Evolutionary conservation across 106 monocot genomes (phyloP).

Genomic region (Cymbidium sinense): DNA sequence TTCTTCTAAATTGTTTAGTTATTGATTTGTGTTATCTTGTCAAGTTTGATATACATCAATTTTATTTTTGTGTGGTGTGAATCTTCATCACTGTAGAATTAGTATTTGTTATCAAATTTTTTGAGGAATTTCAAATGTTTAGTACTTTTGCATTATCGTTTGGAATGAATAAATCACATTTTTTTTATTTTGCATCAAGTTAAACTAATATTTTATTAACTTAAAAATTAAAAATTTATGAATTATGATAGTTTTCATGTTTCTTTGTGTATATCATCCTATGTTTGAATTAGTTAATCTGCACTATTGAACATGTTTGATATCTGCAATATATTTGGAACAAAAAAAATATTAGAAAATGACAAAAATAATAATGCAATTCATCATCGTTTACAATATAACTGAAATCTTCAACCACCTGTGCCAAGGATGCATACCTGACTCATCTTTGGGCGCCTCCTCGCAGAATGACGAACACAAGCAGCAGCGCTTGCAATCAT

Average conservation of each 20-base stretch:
- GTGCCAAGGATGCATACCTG: conserved; percentile 39
- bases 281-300: no score
- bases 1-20: neutral
- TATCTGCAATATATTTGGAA: no score
- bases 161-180: neutral
- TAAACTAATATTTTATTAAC: neutral
- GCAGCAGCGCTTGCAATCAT: conserved; percentile 70
- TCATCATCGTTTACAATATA: no score
- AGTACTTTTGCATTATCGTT: neutral
- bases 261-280: neutral
- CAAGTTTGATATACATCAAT: neutral
- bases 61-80: neutral
- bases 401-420: neutral
- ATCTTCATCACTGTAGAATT: neutral
- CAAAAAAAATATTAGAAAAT: no score
- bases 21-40: neutral
- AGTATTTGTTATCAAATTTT: neutral
- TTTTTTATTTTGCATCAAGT: neutral
- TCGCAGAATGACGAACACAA: conserved; percentile 79
- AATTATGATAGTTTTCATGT: neutral
- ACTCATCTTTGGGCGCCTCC: conserved; percentile 91
- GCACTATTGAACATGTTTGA: no score
- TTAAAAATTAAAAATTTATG: neutral
- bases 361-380: no score
- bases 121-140: neutral